These are phyloP conservation scores for Rasamsonia emersonii DNA, from an alignment of 2,329 filamentous ascomycete genomes.

Conservation along the genomic window DNA sequence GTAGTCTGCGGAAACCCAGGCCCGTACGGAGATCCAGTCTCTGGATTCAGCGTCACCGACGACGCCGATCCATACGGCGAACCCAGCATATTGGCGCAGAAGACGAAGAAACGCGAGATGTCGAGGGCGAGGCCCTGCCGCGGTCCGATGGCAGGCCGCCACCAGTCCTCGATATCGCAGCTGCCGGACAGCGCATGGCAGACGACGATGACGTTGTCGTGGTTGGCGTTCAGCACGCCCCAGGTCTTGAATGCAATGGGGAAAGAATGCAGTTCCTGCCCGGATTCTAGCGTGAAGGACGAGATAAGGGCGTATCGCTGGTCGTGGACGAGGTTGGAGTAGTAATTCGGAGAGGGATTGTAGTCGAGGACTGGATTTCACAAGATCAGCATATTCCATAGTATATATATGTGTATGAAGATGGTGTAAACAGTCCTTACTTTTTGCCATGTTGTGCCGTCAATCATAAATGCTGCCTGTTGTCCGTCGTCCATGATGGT, in stretches of 20 bases:
- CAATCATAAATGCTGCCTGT: too few relatives aligned
- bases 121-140: constrained; percentile 67
- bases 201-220: constrained; percentile 64
- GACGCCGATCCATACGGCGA: not conserved
- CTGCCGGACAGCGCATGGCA: constrained; percentile 82
- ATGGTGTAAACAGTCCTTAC: not conserved
- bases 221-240: constrained; percentile 50
- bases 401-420: not conserved
- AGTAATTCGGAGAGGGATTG: not conserved
- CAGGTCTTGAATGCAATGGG: constrained; percentile 60
- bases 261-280: constrained; percentile 24
- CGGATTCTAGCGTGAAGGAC: constrained; percentile 3
- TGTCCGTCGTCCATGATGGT: too few relatives aligned
- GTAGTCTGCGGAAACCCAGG: constrained; percentile 82
- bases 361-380: not conserved
- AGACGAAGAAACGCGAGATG: constrained; percentile 69
- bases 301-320: not conserved
- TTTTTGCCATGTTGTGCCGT: not conserved
- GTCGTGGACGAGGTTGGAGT: not conserved
- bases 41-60: constrained; percentile 64
- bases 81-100: not conserved
- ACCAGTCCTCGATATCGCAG: constrained; percentile 80
- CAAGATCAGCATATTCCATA: not conserved
- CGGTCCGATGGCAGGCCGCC: constrained; percentile 66
- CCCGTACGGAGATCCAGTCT: constrained; percentile 74